phyloP scores from a whole-genome alignment of 805 yeast species.

The Kuraishia ogatae region DNA sequence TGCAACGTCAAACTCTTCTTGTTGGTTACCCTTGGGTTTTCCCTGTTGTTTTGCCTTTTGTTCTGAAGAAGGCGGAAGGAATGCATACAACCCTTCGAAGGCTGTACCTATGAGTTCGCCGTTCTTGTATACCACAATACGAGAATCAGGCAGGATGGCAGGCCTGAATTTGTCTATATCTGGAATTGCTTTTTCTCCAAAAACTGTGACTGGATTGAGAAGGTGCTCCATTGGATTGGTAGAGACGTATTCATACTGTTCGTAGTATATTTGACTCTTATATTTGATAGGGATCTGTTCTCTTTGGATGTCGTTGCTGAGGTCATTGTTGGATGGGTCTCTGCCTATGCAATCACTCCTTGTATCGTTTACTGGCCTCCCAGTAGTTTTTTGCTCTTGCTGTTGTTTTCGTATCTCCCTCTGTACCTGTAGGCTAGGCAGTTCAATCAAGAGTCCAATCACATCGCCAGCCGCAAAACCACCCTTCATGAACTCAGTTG shows the following conservation, averaged over 20 bases:
- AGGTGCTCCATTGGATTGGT: slow-evolving; percentile 67
- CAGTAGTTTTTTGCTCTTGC: slow-evolving; percentile 17
- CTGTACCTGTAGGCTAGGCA: slow-evolving; percentile 51
- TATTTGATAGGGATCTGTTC: slow-evolving; percentile 86
- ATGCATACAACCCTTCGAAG: slow-evolving; percentile 61
- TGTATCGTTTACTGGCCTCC: background rate
- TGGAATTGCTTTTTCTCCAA: slow-evolving; percentile 58
- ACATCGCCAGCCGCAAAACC: slow-evolving; percentile 72
- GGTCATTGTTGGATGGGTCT: slow-evolving; percentile 6
- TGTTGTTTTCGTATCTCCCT: slow-evolving; percentile 28
- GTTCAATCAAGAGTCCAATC: slow-evolving; percentile 64
- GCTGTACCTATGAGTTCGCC: slow-evolving; percentile 62
- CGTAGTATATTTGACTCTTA: slow-evolving; percentile 70
- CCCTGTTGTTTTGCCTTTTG: slow-evolving; percentile 25
- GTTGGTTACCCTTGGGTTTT: slow-evolving; percentile 3
- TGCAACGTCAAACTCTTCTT: slow-evolving; percentile 15
- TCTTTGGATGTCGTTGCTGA: slow-evolving; percentile 42
- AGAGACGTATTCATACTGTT: slow-evolving; percentile 71
- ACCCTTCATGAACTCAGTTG: slow-evolving; percentile 41
- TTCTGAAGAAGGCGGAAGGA: slow-evolving; percentile 71
- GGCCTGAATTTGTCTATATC: slow-evolving; percentile 38
- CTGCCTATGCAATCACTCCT: background rate
- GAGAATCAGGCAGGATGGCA: slow-evolving; percentile 47
- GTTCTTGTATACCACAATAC: slow-evolving; percentile 64
- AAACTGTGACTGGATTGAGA: slow-evolving; percentile 61